Conservation (phyloP, 257 asterid genomes). For the Scutellaria barbata region DNA sequence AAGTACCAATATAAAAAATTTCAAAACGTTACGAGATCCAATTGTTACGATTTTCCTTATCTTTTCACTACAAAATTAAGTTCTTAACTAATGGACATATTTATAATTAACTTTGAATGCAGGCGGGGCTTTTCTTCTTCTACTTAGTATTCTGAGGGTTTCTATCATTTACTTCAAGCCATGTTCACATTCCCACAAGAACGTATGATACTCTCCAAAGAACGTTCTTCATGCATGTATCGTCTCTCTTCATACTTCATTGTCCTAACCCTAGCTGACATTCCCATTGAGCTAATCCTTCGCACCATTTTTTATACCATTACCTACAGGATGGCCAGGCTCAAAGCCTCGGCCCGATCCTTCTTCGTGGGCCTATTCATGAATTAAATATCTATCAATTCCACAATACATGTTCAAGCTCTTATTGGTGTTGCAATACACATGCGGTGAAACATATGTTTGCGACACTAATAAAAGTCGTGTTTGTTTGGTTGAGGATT, state of each 20-base stretch:
- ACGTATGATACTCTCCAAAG: slow-evolving; percentile 63
- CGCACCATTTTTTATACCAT: slow-evolving; percentile 57
- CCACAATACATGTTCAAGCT: slow-evolving; percentile 61
- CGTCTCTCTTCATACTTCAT: slow-evolving; percentile 77
- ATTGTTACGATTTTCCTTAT: too few species aligned
- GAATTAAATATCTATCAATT: slow-evolving; percentile 71
- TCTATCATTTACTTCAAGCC: slow-evolving; percentile 65
- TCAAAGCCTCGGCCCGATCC: slow-evolving; percentile 41
- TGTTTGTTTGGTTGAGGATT: slow-evolving; percentile 61
- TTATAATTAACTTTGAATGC: slow-evolving; percentile 26
- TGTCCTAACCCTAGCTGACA: slow-evolving; percentile 67
- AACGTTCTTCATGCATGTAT: slow-evolving; percentile 82
- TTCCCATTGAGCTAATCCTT: slow-evolving; percentile 80
- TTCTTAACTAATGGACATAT: too few species aligned
- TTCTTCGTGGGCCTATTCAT: slow-evolving; percentile 57
- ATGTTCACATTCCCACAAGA: slow-evolving; percentile 80
- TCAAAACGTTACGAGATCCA: too few species aligned
- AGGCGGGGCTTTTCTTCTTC: slow-evolving; percentile 76
- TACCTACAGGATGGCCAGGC: slow-evolving; percentile 81
- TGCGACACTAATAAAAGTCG: slow-evolving; percentile 35
- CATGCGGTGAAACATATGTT: slow-evolving; percentile 48
- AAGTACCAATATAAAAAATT: too few species aligned
- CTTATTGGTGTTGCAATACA: slow-evolving; percentile 55
- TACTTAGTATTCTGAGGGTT: slow-evolving; percentile 71
- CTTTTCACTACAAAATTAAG: too few species aligned